phyloP scores from a whole-genome alignment of 495 filamentous ascomycete species.

The Oidiodendron maius region DNA sequence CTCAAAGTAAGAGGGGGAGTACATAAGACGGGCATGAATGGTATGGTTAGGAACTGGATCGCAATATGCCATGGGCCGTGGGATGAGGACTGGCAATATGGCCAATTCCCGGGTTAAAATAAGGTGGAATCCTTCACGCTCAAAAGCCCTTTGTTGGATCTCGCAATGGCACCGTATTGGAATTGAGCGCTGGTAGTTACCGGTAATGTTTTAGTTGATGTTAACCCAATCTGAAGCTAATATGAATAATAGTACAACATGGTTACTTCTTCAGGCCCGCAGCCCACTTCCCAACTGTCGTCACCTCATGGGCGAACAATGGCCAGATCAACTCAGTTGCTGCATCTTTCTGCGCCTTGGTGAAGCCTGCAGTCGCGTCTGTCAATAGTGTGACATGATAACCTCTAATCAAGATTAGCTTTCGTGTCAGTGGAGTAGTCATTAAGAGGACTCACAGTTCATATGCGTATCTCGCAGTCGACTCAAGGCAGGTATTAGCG shows the following conservation, averaged over 20 bases:
- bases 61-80: constrained; percentile 14
- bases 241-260: too few species aligned
- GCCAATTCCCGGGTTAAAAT: too few species aligned
- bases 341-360: constrained; percentile 9
- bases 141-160: too few species aligned
- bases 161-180: not conserved
- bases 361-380: constrained; percentile 11
- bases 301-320: constrained; percentile 16
- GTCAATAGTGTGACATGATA: not conserved
- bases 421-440: not conserved
- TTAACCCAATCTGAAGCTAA: not conserved
- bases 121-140: too few species aligned
- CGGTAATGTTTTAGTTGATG: not conserved
- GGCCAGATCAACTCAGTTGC: constrained; percentile 19
- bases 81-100: constrained; percentile 8
- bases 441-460: constrained; percentile 14
- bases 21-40: constrained; percentile 13
- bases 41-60: constrained; percentile 17
- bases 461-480: constrained; percentile 20
- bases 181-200: not conserved
- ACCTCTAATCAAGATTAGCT: not conserved
- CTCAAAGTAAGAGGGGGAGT: constrained; percentile 9
- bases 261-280: constrained; percentile 9
- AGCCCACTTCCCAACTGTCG: constrained; percentile 14
- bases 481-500: constrained; percentile 21